These are phyloP conservation scores for Perkinsela sp. DNA, from an alignment of 208 protist genomes.

Conservation along the genomic window DNA sequence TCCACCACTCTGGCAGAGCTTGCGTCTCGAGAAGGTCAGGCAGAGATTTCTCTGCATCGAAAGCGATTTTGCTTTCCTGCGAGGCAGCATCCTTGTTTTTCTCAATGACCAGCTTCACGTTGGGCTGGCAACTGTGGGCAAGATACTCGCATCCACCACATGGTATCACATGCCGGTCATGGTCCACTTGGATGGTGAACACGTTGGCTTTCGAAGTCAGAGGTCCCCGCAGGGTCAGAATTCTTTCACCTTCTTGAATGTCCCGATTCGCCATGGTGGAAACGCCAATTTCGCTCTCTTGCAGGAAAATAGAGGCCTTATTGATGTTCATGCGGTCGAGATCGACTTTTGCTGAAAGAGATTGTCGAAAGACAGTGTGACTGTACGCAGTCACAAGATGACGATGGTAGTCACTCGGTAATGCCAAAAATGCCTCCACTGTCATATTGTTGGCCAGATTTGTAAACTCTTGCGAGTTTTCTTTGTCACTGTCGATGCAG, in stretches of 20 bases:
- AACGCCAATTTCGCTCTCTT: not conserved
- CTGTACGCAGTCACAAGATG: not conserved
- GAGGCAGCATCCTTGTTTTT: not conserved
- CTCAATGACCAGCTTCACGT: conserved; percentile 34
- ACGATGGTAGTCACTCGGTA: not conserved
- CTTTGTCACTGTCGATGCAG: not conserved
- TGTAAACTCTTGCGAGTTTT: not conserved
- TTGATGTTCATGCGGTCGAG: not conserved
- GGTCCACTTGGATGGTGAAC: conserved; percentile 35
- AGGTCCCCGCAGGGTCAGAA: not conserved
- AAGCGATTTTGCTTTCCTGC: not conserved
- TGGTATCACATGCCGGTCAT: conserved; percentile 29
- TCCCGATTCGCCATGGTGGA: not conserved
- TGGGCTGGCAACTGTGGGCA: conserved; percentile 38
- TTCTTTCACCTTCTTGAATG: not conserved
- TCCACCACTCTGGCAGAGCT: not conserved
- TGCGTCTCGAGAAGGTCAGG: not conserved
- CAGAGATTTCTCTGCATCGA: not conserved
- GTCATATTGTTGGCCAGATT: not conserved
- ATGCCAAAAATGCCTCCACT: not conserved
- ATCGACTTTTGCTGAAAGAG: not conserved
- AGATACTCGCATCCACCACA: conserved; percentile 30
- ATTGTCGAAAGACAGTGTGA: not conserved
- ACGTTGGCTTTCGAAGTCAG: conserved; percentile 11
- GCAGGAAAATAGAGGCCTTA: not conserved